Percentiles rank a stretch among this genome's conserved stretches.
phyloP scores from a whole-genome alignment of 495 filamentous ascomycete genomes.

The Copromyces sp. region DNA sequence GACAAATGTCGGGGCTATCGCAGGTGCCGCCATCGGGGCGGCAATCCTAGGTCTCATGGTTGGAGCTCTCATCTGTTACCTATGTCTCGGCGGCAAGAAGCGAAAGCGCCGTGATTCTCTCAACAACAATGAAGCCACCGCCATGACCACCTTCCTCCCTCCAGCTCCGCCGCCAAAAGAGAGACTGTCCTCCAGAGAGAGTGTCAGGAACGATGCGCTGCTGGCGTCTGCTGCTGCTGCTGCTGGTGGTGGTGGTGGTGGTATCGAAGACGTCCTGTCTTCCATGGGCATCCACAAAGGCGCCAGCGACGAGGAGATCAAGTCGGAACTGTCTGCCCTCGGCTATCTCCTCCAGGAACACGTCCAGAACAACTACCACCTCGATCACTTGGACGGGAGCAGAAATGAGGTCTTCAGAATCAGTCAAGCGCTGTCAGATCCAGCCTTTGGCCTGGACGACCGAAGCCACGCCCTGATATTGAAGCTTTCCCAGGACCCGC shows the following conservation, averaged over 20 bases:
- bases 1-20: neutral
- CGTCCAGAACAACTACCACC: constrained; percentile 26
- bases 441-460: neutral
- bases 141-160: neutral
- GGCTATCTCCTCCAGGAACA: constrained; percentile 23
- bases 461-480: neutral
- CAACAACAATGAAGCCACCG: neutral
- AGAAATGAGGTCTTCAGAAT: neutral
- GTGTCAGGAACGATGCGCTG: neutral
- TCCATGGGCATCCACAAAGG: constrained; percentile 12
- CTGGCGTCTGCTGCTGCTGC: neutral
- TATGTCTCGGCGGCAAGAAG: neutral
- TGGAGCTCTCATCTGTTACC: neutral
- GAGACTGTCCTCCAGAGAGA: neutral
- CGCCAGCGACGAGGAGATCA: constrained; percentile 18
- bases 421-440: neutral
- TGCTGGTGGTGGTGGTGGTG: neutral
- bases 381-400: constrained; percentile 12
- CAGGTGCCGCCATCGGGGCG: neutral
- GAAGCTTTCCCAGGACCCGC: neutral
- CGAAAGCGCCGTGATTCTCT: neutral
- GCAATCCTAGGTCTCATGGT: neutral
- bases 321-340: constrained; percentile 19
- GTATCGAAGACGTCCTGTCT: neutral
- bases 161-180: neutral